A percentile compares a stretch with the other conserved stretches of the same genome.
Conservation (phyloP, 2,329 filamentous ascomycete species). For the Zymoseptoria ardabiliae region DNA sequence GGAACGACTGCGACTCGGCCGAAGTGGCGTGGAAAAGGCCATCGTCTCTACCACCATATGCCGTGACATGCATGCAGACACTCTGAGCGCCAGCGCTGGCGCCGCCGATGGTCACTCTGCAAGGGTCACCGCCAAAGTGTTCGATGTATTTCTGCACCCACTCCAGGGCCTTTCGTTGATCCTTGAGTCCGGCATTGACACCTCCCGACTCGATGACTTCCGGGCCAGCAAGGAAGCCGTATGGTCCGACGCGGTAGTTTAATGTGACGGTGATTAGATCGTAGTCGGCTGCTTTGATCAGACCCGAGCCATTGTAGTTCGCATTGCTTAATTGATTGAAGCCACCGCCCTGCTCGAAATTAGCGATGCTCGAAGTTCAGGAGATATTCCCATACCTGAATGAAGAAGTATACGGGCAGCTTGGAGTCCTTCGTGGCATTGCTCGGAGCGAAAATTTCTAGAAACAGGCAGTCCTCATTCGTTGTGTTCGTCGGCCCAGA, state of each 20-base stretch:
- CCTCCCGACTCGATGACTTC: conserved; percentile 46
- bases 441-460: conserved; percentile 57
- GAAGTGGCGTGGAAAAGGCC: conserved; percentile 47
- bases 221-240: conserved; percentile 60
- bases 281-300: conserved; percentile 52
- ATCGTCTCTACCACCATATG: conserved; percentile 43
- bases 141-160: conserved; percentile 63
- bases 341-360: conserved; percentile 34
- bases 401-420: conserved; percentile 60
- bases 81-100: conserved; percentile 61
- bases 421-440: conserved; percentile 43
- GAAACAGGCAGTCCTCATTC: conserved; percentile 60
- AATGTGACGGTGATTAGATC: conserved; percentile 63
- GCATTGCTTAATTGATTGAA: conserved; percentile 41
- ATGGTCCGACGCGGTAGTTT: conserved; percentile 70
- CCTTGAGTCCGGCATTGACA: conserved; percentile 62
- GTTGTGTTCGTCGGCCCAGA: conserved; percentile 27
- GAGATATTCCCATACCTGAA: conserved; percentile 41
- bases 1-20: conserved; percentile 49
- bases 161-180: conserved; percentile 60
- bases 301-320: conserved; percentile 53
- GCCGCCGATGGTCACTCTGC: conserved; percentile 61
- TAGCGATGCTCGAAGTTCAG: neutral
- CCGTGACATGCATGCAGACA: conserved; percentile 56
- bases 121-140: conserved; percentile 62